Evolutionary conservation across 1,284 basidiomycete species (phyloP), one percentile per base, ranked within the genome.

Genomic region (Wolfiporia cocos): DNA sequence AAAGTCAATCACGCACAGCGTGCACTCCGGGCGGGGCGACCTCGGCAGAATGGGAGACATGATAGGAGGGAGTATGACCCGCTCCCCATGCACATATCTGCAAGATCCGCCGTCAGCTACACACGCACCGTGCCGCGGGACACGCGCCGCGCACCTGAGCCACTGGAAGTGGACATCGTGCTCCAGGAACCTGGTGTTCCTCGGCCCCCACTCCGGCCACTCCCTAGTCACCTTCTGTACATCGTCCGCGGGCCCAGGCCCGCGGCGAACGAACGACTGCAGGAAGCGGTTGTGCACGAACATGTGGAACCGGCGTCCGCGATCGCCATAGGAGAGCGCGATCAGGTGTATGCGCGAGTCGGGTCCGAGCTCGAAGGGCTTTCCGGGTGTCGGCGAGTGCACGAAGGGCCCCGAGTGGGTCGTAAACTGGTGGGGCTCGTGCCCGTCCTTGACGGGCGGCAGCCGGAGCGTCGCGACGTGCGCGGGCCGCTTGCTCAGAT

Each of bases 121-220:
- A 23, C 15, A 17, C 3, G 10, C 22, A 14, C 14, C 14, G 17
- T 21, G 24, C 14, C 19, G 20, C 12, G 28, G 5, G 2, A 12
- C 21, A 10, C 26, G 21, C 23, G 15, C 26, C 17, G 37, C 49
- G 20, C 26, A 55, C 54, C 55, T 45, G 14, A 56, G 39, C 53
- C 53, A 55, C 39, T 55, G 52, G 44, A 58, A 60, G 4, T 44
- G 44, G 37, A 48, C 36, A 40, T 43, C 49, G 34, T 55, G 59
- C 4, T 53, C 48, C 18, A 74, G 37, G 44, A 74, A 62, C 2
- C 73, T 60, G 14, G 70, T 64, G 17, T 66, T 54, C 10, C 37
- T 29, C 2, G 58, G 65, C 1, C 74, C 76, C 76, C 77, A 78
- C 7, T 58, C 53, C 0, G 57, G 43, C 76, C 76, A 78, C n/a